Evolutionary conservation across 495 filamentous ascomycete species (phyloP).

Genomic region (Recurvomyces mirabilis): DNA sequence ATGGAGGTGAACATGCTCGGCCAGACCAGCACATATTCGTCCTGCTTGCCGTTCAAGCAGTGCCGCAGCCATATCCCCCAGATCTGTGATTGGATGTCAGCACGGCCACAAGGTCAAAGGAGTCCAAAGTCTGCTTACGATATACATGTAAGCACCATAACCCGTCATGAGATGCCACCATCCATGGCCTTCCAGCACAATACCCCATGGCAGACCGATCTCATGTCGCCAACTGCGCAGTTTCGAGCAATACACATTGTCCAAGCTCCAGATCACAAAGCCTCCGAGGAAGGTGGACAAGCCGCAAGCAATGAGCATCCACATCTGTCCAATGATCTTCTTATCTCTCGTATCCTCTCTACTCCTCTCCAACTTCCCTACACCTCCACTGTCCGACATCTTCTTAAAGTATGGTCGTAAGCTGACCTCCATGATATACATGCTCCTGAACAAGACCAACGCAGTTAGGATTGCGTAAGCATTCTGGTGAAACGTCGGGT

Average conservation of each 20-base stretch:
- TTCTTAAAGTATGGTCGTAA: slow-evolving; percentile 46
- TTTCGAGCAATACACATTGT: slow-evolving; percentile 68
- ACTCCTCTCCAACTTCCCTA: slow-evolving; percentile 13
- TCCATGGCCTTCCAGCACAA: slow-evolving; percentile 83
- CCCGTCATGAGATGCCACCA: slow-evolving; percentile 81
- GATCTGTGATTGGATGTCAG: neutral
- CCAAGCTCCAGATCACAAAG: slow-evolving; percentile 78
- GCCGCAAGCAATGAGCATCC: slow-evolving; percentile 61
- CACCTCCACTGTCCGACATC: slow-evolving; percentile 24
- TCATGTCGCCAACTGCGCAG: slow-evolving; percentile 58
- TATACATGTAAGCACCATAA: slow-evolving; percentile 67
- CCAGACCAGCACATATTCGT: slow-evolving; percentile 69
- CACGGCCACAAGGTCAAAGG: too few species aligned
- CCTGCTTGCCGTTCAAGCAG: slow-evolving; percentile 64
- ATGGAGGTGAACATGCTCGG: slow-evolving; percentile 48
- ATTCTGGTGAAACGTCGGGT: slow-evolving; percentile 86
- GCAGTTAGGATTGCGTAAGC: slow-evolving; percentile 74
- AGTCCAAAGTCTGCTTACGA: too few species aligned
- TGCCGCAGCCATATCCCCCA: slow-evolving; percentile 82
- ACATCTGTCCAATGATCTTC: slow-evolving; percentile 58
- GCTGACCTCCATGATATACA: slow-evolving; percentile 82
- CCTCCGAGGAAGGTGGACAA: slow-evolving; percentile 69
- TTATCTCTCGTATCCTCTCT: slow-evolving; percentile 42
- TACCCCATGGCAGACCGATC: slow-evolving; percentile 79
- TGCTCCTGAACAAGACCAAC: slow-evolving; percentile 62